A percentile compares a stretch with the other conserved stretches of the same genome.
Conservation (phyloP, 768 basidiomycete species). For the Macrolepiota dolichaula region DNA sequence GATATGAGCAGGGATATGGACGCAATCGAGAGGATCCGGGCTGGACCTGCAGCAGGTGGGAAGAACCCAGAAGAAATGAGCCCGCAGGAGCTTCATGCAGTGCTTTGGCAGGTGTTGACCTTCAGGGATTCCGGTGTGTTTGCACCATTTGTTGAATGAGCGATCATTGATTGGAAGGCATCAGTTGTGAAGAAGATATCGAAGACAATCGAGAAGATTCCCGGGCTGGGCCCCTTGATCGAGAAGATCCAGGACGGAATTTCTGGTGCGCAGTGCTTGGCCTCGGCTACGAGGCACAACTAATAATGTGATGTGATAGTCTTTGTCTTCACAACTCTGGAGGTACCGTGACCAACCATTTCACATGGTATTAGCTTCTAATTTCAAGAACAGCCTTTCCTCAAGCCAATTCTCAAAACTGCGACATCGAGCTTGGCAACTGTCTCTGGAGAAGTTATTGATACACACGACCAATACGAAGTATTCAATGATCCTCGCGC, state of each 20-base stretch:
- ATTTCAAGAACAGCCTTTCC: conserved; percentile 52
- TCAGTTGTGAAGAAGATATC: conserved; percentile 76
- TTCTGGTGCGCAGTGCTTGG: conserved; percentile 38
- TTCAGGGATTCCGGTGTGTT: conserved; percentile 75
- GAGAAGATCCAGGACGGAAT: conserved; percentile 79
- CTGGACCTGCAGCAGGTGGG: conserved; percentile 55
- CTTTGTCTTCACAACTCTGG: conserved; percentile 82
- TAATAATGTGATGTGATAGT: conserved; percentile 32
- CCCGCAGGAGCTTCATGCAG: conserved; percentile 82
- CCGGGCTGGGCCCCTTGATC: conserved; percentile 68
- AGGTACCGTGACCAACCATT: conserved; percentile 37
- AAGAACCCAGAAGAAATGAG: conserved; percentile 78
- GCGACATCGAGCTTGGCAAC: conserved; percentile 60
- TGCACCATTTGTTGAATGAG: background rate
- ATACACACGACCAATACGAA: conserved; percentile 80
- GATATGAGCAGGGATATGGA: conserved; percentile 78
- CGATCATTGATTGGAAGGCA: background rate
- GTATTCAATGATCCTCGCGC: conserved; percentile 84
- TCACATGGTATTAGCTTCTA: background rate
- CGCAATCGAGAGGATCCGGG: conserved; percentile 64
- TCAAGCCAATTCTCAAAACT: conserved; percentile 74
- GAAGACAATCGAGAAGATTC: conserved; percentile 80
- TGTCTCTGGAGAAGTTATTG: conserved; percentile 75
- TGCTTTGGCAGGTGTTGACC: conserved; percentile 81
- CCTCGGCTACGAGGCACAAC: background rate